Evolutionary conservation across 164 flowering plant genomes (phyloP).

Genomic region (Cinnamomum chago): DNA sequence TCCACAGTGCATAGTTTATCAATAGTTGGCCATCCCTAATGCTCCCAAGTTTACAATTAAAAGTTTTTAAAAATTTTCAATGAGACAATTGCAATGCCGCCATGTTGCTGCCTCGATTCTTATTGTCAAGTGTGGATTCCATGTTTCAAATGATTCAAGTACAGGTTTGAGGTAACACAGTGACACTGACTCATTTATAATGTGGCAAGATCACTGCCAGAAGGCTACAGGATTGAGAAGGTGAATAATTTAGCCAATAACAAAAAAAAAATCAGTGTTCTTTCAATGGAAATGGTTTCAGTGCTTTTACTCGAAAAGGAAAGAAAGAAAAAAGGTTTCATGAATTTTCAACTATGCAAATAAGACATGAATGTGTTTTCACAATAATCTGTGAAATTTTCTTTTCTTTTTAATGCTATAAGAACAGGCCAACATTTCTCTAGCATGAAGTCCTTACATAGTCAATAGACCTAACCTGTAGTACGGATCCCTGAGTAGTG

Average conservation of each 20-base stretch:
- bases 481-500: slow-evolving; percentile 45
- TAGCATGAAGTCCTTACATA: not conserved
- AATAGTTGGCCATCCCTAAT: not conserved
- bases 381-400: not conserved
- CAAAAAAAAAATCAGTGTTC: too few species aligned
- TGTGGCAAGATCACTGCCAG: not conserved
- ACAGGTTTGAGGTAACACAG: not conserved
- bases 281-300: too few species aligned
- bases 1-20: not conserved
- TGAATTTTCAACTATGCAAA: not conserved
- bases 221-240: not conserved
- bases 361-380: not conserved
- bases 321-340: not conserved
- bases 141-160: not conserved
- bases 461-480: slow-evolving; percentile 56
- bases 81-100: too few species aligned
- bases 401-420: not conserved
- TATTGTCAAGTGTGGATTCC: not conserved
- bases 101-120: not conserved
- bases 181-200: not conserved
- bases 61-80: too few species aligned
- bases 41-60: not conserved
- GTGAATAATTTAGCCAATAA: too few species aligned
- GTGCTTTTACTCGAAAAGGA: not conserved
- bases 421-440: not conserved